These are phyloP conservation scores for Ophiostoma pallidulum DNA, from an alignment of 2,329 filamentous ascomycete species.

Conservation along the genomic window DNA sequence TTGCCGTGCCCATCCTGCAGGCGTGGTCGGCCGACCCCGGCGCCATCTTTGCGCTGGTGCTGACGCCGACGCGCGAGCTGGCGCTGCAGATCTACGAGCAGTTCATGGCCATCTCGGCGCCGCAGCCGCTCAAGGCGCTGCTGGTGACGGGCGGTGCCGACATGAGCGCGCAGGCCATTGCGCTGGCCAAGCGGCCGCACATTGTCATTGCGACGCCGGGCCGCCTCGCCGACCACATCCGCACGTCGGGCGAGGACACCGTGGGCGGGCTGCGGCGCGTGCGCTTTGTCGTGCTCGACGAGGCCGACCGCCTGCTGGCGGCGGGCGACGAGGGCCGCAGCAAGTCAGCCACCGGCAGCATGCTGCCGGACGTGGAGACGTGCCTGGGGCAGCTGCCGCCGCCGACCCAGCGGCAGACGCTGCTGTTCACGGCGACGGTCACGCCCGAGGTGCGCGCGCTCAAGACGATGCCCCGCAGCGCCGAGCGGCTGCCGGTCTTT, in stretches of 20 bases:
- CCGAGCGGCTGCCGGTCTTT: slow-evolving; percentile 67
- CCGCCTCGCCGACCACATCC: slow-evolving; percentile 85
- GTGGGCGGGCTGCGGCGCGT: slow-evolving; percentile 70
- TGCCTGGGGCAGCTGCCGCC: slow-evolving; percentile 76
- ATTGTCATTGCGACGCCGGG: slow-evolving; percentile 92
- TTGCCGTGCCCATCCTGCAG: slow-evolving; percentile 88
- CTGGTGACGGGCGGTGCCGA: slow-evolving; percentile 90
- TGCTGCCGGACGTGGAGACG: slow-evolving; percentile 89
- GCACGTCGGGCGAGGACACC: slow-evolving; percentile 84
- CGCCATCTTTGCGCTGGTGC: slow-evolving; percentile 78
- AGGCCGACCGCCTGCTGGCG: slow-evolving; percentile 82
- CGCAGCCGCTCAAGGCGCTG: slow-evolving; percentile 76
- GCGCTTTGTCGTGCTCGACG: slow-evolving; percentile 83
- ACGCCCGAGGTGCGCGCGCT: slow-evolving; percentile 84
- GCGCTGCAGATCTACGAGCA: slow-evolving; percentile 96
- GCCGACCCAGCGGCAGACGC: slow-evolving; percentile 71
- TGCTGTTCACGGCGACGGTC: slow-evolving; percentile 92
- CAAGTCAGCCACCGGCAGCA: slow-evolving; percentile 56
- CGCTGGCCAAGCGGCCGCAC: slow-evolving; percentile 72
- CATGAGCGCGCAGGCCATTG: slow-evolving; percentile 84
- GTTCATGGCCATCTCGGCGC: slow-evolving; percentile 82
- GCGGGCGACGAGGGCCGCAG: slow-evolving; percentile 25
- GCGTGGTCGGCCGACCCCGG: slow-evolving; percentile 87
- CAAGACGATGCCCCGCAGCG: slow-evolving; percentile 63
- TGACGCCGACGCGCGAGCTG: slow-evolving; percentile 86